A percentile compares a stretch with the other conserved stretches of the same genome.
phyloP scores from a whole-genome alignment of 2,329 filamentous ascomycete genomes.

The Colletotrichum cuscutae region DNA sequence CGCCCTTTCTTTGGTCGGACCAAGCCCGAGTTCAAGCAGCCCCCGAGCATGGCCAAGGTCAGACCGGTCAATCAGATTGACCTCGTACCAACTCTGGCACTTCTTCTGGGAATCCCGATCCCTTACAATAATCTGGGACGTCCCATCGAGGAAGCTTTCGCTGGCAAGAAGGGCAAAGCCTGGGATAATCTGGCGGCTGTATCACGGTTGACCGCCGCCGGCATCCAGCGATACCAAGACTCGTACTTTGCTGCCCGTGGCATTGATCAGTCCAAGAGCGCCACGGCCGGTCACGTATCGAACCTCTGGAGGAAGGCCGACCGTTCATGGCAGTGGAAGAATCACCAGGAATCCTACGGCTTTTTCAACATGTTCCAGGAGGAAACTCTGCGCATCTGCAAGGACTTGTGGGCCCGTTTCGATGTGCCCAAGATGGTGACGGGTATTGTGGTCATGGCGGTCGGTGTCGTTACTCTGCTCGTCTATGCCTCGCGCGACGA shows the following conservation, averaged over 20 bases:
- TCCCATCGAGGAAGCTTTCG: constrained; percentile 94
- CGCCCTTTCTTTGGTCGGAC: constrained; percentile 84
- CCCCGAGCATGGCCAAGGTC: constrained; percentile 78
- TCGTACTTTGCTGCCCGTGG: constrained; percentile 82
- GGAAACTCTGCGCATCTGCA: constrained; percentile 82
- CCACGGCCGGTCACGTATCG: constrained; percentile 47
- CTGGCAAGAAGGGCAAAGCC: constrained; percentile 73
- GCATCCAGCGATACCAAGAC: constrained; percentile 88
- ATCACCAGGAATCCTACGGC: constrained; percentile 57
- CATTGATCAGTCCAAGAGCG: constrained; percentile 68
- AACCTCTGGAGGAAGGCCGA: constrained; percentile 61
- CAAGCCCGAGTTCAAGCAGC: constrained; percentile 64
- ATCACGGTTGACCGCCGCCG: constrained; percentile 81
- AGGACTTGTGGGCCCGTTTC: constrained; percentile 90
- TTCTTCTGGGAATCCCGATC: constrained; percentile 90
- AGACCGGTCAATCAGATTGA: constrained; percentile 88
- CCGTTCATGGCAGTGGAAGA: constrained; percentile 50
- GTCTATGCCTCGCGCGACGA: constrained; percentile 75
- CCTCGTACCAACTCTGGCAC: constrained; percentile 88
- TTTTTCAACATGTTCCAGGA: constrained; percentile 80
- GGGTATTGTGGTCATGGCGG: constrained; percentile 77
- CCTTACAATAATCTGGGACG: constrained; percentile 95
- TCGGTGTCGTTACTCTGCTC: constrained; percentile 74
- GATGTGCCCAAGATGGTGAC: constrained; percentile 87
- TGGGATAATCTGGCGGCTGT: constrained; percentile 83